Evolutionary conservation across 805 yeast species (phyloP), one percentile per base, ranked within the genome.

Genomic region (Saturnispora gosingensis): DNA sequence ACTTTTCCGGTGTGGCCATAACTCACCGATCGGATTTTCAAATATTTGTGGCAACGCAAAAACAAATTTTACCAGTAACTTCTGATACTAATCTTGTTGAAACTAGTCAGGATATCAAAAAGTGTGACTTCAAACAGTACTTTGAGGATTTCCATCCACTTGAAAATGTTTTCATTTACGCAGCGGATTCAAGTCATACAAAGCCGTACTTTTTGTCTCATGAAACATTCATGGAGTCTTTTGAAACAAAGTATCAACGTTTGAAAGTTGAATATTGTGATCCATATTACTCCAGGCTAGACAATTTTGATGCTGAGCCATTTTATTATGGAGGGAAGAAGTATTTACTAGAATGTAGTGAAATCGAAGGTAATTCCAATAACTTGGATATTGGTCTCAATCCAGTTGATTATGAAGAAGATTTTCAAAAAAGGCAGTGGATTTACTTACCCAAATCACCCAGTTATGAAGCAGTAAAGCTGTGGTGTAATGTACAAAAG

Each of bases 251-350:
- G 0, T 56, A 62, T 25, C 82, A 81, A 0, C 58, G 74, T 13
- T 73, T 85, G 2, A 72, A 75, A 55, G 65, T 78, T 13, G 74
- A 80, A 13, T 83, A 84, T 60, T 52, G 58, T 1, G 84, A 78
- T 55, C 95, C 97, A 0, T 80, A 67, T 56, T 90, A 80, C 58
- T 75, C 81, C 27, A 72, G 75, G 15, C 58, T 70, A 0, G 59
- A 64, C 1, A 90, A 87, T 57, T 67, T 76, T 6, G 82, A 78
- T 2, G 59, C 64, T 5, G 64, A 66, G 10, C 82, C 91, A 0
- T 76, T 83, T 50, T 65, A 77, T 0, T 82, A 80, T 65, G 90
- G 90, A 1, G 90, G 89, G 5, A 79, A 74, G 54, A 78, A 76
- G 56, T 80, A 81, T 54, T 68, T 66, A 1, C 65, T 85, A 1